Conservation (phyloP, 768 basidiomycete species). For the Amanita exitialis region DNA sequence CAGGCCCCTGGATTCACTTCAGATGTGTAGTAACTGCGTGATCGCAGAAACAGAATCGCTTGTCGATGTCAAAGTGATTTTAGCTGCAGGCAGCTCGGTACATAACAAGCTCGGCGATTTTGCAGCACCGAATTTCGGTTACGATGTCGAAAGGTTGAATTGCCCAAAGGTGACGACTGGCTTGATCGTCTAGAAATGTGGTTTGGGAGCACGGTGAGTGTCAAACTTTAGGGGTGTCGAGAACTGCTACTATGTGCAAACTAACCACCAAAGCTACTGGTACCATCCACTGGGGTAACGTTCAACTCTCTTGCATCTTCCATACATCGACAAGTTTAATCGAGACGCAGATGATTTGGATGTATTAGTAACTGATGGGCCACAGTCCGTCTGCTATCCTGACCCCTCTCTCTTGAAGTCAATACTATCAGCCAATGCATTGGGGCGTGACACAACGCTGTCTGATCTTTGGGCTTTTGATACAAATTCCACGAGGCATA, state of each 20-base stretch:
- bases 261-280: background rate
- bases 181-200: background rate
- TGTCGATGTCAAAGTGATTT: background rate
- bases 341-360: background rate
- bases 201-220: background rate
- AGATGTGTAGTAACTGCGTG: conserved; percentile 5
- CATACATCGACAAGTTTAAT: conserved; percentile 1
- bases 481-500: no score
- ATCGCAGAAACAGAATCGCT: background rate
- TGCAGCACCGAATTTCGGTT: conserved; percentile 10
- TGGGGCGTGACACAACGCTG: background rate
- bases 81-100: background rate
- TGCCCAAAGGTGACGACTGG: background rate
- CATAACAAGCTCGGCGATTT: conserved; percentile 8
- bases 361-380: conserved; percentile 1
- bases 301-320: no score
- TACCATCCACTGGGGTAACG: background rate
- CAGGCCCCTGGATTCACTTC: conserved; percentile 7
- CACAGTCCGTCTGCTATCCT: background rate
- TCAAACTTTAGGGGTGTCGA: background rate
- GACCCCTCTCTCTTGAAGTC: background rate
- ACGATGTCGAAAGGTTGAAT: conserved; percentile 6
- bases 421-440: background rate
- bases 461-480: no score
- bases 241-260: background rate